Conservation (phyloP, 148 eudicot species). For the Pouteria glomerata region DNA sequence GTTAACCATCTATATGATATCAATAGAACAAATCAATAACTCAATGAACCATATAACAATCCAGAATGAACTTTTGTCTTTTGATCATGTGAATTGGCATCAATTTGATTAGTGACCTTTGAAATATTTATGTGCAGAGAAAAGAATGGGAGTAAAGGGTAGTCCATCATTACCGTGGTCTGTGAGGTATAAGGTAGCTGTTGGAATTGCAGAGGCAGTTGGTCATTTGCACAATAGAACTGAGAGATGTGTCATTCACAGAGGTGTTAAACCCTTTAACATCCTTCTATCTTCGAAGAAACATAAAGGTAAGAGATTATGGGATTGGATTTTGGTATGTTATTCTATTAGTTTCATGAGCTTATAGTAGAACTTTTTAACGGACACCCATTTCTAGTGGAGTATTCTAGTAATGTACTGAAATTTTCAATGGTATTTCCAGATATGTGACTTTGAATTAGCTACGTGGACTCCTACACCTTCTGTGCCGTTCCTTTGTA, state of each 20-base stretch:
- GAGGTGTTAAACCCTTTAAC: constrained; percentile 87
- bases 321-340: background rate
- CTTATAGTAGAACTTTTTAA: background rate
- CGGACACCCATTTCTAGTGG: background rate
- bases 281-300: constrained; percentile 79
- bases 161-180: no score
- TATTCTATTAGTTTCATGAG: background rate
- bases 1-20: constrained; percentile 84
- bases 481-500: constrained; percentile 85
- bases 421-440: constrained; percentile 28
- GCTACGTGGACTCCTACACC: constrained; percentile 88
- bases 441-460: constrained; percentile 85
- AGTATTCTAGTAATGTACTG: no score
- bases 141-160: no score
- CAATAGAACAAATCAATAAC: background rate
- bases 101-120: no score
- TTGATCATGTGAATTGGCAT: no score
- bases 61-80: no score
- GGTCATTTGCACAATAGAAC: no score
- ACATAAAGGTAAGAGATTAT: constrained; percentile 52
- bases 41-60: background rate
- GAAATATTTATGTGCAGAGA: no score
- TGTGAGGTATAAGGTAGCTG: no score
- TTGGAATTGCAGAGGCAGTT: no score
- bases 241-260: no score